phyloP scores from a whole-genome alignment of 306 rosid genomes.

The Psophocarpus tetragonolobus region DNA sequence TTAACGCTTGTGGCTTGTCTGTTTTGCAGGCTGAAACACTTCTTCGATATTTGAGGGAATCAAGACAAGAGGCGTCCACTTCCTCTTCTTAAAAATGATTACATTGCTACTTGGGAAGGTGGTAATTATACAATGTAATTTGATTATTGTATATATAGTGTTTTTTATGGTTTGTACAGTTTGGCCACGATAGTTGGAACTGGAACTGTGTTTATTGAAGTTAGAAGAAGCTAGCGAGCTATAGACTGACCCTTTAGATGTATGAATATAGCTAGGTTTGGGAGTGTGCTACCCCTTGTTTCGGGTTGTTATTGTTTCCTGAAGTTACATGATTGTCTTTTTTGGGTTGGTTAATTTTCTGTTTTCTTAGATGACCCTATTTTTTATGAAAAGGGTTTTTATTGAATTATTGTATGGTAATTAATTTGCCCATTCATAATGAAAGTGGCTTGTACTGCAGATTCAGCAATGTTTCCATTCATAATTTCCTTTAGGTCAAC shows the following conservation, averaged over 20 bases:
- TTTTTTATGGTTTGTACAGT: constrained; percentile 77
- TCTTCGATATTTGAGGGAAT: constrained; percentile 90
- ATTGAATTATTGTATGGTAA: constrained; percentile 43
- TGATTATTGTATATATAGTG: constrained; percentile 51
- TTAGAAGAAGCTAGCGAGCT: constrained; percentile 51
- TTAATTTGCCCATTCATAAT: constrained; percentile 27
- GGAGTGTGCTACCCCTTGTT: constrained; percentile 37
- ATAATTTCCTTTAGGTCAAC: constrained; percentile 9
- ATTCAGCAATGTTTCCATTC: constrained; percentile 22
- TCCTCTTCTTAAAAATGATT: constrained; percentile 55
- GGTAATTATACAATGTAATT: constrained; percentile 57
- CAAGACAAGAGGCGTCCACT: constrained; percentile 87
- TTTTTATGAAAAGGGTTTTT: constrained; percentile 47
- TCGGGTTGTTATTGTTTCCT: constrained; percentile 36
- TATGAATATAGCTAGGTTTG: constrained; percentile 65
- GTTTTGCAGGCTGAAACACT: constrained; percentile 90
- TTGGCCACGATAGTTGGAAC: constrained; percentile 50
- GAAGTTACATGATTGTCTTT: constrained; percentile 52
- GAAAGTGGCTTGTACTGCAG: constrained; percentile 37
- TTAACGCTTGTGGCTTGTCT: constrained; percentile 26
- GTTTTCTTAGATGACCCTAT: constrained; percentile 51
- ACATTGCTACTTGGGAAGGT: constrained; percentile 48
- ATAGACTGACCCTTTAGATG: constrained; percentile 66
- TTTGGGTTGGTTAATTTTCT: constrained; percentile 56
- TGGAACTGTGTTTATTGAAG: constrained; percentile 47